Conservation (phyloP, 192 early-diverging fungal genomes). For the Ramicandelaber brevisporus region DNA sequence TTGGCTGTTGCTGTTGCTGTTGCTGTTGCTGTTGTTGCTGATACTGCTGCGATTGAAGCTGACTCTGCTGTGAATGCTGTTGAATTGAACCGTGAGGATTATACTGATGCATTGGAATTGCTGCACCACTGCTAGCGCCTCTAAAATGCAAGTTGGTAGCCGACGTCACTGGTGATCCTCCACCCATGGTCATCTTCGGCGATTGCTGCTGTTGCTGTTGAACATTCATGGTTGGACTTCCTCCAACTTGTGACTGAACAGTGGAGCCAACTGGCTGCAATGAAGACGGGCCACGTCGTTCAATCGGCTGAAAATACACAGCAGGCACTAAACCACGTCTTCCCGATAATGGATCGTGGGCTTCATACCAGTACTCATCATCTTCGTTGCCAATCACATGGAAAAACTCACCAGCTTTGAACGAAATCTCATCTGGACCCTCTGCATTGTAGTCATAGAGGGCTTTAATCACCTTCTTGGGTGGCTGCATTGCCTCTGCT, state of each 20-base stretch:
- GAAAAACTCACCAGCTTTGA: constrained; percentile 51
- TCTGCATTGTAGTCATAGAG: constrained; percentile 34
- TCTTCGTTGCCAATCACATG: constrained; percentile 44
- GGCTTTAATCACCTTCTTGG: constrained; percentile 49
- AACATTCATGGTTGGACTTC: background rate
- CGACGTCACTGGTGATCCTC: constrained; percentile 6
- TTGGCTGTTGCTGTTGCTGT: constrained; percentile 6
- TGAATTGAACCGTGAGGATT: no score
- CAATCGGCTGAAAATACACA: constrained; percentile 40
- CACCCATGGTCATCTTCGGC: constrained; percentile 4
- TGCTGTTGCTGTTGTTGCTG: constrained; percentile 7
- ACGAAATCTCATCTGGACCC: constrained; percentile 32
- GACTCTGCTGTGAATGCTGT: no score
- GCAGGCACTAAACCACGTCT: constrained; percentile 44
- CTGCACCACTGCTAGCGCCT: constrained; percentile 5
- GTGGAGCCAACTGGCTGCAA: constrained; percentile 15
- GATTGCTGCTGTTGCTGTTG: background rate
- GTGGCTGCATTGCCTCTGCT: constrained; percentile 9
- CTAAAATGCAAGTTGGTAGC: constrained; percentile 2
- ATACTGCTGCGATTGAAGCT: no score
- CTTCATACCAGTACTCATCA: constrained; percentile 45
- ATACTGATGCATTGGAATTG: constrained; percentile 17
- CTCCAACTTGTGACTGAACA: constrained; percentile 2
- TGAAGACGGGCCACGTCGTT: constrained; percentile 16
- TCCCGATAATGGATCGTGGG: constrained; percentile 41